These are phyloP conservation scores for Elongisporangium senticosum DNA, from an alignment of 352 stramenopile genomes.

Conservation along the genomic window DNA sequence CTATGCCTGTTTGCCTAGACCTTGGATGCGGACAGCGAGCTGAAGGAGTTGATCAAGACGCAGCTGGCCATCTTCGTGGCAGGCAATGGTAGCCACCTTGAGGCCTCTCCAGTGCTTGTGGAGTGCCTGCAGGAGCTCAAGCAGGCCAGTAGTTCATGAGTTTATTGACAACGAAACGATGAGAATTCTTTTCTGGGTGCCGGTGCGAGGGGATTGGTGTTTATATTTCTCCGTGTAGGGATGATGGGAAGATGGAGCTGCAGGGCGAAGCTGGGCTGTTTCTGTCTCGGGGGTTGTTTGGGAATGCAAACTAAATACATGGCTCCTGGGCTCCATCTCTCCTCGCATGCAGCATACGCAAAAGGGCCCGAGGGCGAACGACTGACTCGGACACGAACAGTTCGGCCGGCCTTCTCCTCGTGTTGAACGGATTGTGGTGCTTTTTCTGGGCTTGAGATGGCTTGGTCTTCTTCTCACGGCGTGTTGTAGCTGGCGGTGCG, in stretches of 20 bases:
- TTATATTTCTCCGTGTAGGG: not conserved
- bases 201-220: conserved; percentile 1
- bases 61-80: conserved; percentile 51
- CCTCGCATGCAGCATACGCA: conserved; percentile 1
- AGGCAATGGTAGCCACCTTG: conserved; percentile 35
- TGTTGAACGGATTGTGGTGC: conserved; percentile 4
- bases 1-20: conserved; percentile 18
- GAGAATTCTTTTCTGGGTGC: not conserved
- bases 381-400: not conserved
- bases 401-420: conserved; percentile 8
- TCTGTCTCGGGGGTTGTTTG: conserved; percentile 2
- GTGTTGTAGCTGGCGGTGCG: conserved; percentile 49
- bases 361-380: too few species aligned
- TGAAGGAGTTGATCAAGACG: conserved; percentile 41
- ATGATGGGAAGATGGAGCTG: not conserved
- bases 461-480: conserved; percentile 20
- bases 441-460: conserved; percentile 4
- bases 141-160: conserved; percentile 9
- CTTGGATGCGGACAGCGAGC: conserved; percentile 24
- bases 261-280: conserved; percentile 1
- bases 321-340: not conserved
- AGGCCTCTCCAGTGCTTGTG: conserved; percentile 27
- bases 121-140: conserved; percentile 59
- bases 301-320: conserved; percentile 5
- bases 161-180: not conserved